Conservation (phyloP, 192 early-diverging fungal genomes). For the Coemansia sp. region DNA sequence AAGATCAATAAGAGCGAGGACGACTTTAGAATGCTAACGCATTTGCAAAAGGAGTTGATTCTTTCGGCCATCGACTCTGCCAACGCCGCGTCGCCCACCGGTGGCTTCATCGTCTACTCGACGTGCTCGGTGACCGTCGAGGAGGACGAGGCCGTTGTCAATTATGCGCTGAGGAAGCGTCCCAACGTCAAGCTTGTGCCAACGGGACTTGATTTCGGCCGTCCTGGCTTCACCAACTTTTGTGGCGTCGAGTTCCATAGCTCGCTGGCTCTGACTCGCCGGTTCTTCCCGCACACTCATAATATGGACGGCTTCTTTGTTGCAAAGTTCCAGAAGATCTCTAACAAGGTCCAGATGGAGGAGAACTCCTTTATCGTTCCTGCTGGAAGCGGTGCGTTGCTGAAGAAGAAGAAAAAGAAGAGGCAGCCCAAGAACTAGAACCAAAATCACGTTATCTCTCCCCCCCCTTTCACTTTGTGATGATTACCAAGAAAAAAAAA, state of each 20-base stretch:
- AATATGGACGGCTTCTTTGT: constrained; percentile 99
- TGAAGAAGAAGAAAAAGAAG: constrained; percentile 50
- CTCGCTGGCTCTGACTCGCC: constrained; percentile 74
- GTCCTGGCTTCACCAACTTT: constrained; percentile 87
- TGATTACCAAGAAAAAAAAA: no score
- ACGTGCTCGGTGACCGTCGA: constrained; percentile 98
- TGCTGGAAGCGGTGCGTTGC: constrained; percentile 39
- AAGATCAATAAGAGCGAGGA: constrained; percentile 93
- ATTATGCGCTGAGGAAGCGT: constrained; percentile 92
- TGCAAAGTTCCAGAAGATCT: constrained; percentile 93
- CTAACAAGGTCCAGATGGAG: constrained; percentile 66
- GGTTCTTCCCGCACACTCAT: constrained; percentile 96
- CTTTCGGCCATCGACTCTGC: constrained; percentile 95
- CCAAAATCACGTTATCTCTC: no score
- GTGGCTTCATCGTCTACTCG: constrained; percentile 96
- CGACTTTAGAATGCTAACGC: constrained; percentile 90
- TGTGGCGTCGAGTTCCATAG: constrained; percentile 87
- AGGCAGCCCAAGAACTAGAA: constrained; percentile 11
- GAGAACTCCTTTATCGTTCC: constrained; percentile 41
- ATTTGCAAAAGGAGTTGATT: constrained; percentile 95
- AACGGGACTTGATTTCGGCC: constrained; percentile 89
- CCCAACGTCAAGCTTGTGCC: constrained; percentile 91
- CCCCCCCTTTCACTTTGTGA: no score
- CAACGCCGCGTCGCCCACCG: constrained; percentile 89
- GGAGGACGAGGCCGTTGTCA: constrained; percentile 96